These are phyloP conservation scores for Umbelopsis sp. DNA, from an alignment of 371 early-diverging fungal species.

Conservation along the genomic window DNA sequence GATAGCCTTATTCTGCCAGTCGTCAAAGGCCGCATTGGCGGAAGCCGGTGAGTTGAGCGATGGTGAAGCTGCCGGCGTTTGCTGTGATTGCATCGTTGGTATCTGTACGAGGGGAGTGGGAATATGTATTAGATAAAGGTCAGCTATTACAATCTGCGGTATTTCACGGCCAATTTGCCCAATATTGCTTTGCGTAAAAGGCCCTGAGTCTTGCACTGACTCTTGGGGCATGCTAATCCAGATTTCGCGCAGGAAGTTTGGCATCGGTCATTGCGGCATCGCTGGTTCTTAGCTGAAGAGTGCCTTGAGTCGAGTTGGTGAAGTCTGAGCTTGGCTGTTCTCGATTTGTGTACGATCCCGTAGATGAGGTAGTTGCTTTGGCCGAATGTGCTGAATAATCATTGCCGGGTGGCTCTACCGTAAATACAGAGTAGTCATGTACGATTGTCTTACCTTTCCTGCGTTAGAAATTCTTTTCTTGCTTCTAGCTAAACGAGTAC, in stretches of 20 bases:
- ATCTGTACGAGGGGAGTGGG: not conserved
- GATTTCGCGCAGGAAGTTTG: slow-evolving; percentile 14
- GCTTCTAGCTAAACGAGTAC: not conserved
- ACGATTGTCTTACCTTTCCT: slow-evolving; percentile 1
- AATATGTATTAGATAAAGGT: not conserved
- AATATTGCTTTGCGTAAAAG: not conserved
- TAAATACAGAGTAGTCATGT: not conserved
- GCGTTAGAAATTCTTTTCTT: slow-evolving; percentile 1
- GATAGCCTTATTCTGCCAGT: slow-evolving; percentile 87
- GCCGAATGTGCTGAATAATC: slow-evolving; percentile 58
- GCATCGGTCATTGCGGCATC: slow-evolving; percentile 4
- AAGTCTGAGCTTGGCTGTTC: slow-evolving; percentile 21
- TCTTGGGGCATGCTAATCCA: slow-evolving; percentile 6
- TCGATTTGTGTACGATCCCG: slow-evolving; percentile 46
- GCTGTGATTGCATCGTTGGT: not conserved
- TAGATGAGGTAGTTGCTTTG: slow-evolving; percentile 71
- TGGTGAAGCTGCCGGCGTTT: not conserved
- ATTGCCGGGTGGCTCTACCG: no score
- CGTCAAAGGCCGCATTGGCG: slow-evolving; percentile 68
- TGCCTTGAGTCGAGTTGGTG: not conserved
- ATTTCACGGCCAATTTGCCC: not conserved
- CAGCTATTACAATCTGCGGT: not conserved
- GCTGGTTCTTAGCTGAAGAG: not conserved
- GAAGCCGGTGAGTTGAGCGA: slow-evolving; percentile 19
- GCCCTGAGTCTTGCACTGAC: slow-evolving; percentile 6